A percentile compares a stretch with the other conserved stretches of the same genome.
phyloP scores from a whole-genome alignment of 768 basidiomycete genomes.

The Leucosporidium creatinivorum region DNA sequence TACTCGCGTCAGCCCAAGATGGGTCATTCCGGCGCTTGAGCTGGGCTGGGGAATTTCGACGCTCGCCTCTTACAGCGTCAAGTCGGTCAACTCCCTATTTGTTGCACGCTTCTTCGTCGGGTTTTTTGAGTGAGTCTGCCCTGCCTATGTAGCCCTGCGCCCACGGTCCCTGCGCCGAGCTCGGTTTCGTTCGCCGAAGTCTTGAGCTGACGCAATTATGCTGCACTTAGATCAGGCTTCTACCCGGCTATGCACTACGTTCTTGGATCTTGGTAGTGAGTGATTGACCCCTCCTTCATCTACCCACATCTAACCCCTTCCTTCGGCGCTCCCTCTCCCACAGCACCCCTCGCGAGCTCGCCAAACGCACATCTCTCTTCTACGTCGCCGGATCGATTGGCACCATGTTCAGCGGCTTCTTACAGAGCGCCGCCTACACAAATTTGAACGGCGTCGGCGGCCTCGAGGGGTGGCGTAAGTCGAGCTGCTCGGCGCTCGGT shows the following conservation, averaged over 20 bases:
- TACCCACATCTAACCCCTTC: too few relatives aligned
- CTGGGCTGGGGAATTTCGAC: conserved; percentile 2
- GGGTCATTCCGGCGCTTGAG: conserved; percentile 3
- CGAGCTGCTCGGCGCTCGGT: neutral
- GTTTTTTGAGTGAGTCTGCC: neutral
- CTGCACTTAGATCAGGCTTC: neutral
- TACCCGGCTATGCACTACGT: conserved; percentile 2
- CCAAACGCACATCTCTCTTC: neutral
- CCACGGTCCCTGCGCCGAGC: too few relatives aligned
- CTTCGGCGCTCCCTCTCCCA: neutral
- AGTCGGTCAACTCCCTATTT: neutral
- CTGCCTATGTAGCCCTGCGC: too few relatives aligned
- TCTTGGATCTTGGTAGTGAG: conserved; percentile 1
- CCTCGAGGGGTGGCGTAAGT: conserved; percentile 30
- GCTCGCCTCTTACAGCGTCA: neutral
- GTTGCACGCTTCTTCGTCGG: conserved; percentile 9
- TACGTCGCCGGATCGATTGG: neutral
- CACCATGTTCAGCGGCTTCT: conserved; percentile 9
- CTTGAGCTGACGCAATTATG: too few relatives aligned
- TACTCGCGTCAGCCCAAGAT: neutral
- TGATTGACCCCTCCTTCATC: too few relatives aligned
- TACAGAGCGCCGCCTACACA: conserved; percentile 27
- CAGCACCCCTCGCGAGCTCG: neutral
- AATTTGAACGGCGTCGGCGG: conserved; percentile 22
- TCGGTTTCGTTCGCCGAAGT: too few relatives aligned